Conservation (phyloP, 2,329 filamentous ascomycete species). For the Neobulgaria alba region DNA sequence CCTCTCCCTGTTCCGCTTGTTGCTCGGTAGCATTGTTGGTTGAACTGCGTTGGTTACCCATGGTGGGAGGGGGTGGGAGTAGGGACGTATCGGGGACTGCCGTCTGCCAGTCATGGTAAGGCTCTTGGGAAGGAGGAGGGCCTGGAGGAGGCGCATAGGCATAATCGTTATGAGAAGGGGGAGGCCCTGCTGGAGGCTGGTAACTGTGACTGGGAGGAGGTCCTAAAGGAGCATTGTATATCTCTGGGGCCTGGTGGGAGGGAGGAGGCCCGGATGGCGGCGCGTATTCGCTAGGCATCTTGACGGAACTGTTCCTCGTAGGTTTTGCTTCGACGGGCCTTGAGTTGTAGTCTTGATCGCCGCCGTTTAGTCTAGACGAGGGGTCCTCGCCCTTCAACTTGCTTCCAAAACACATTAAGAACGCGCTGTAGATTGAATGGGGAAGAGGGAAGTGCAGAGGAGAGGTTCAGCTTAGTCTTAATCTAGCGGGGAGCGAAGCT, state of each 20-base stretch:
- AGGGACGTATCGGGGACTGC: slow-evolving; percentile 65
- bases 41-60: slow-evolving; percentile 57
- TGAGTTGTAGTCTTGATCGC: slow-evolving; percentile 14
- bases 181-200: slow-evolving; percentile 32
- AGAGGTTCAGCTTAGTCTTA: slow-evolving; percentile 10
- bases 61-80: slow-evolving; percentile 62
- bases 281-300: slow-evolving; percentile 18
- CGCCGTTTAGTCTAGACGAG: slow-evolving; percentile 9
- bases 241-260: slow-evolving; percentile 10
- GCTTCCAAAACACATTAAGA: slow-evolving; percentile 23
- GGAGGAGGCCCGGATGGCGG: slow-evolving; percentile 28
- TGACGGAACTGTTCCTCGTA: slow-evolving; percentile 11
- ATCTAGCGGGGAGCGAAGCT: neutral
- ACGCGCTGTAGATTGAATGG: neutral
- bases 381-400: slow-evolving; percentile 20
- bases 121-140: slow-evolving; percentile 25
- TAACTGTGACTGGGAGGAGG: slow-evolving; percentile 24
- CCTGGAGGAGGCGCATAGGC: slow-evolving; percentile 30
- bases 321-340: slow-evolving; percentile 17
- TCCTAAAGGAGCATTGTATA: slow-evolving; percentile 12
- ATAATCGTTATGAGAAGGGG: slow-evolving; percentile 22
- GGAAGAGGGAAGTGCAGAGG: slow-evolving; percentile 1
- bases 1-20: slow-evolving; percentile 55
- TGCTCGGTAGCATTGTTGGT: slow-evolving; percentile 60
- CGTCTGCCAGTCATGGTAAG: slow-evolving; percentile 59